These are phyloP conservation scores for Vaccinium darrowii DNA, from an alignment of 148 eudicot genomes.

Conservation along the genomic window DNA sequence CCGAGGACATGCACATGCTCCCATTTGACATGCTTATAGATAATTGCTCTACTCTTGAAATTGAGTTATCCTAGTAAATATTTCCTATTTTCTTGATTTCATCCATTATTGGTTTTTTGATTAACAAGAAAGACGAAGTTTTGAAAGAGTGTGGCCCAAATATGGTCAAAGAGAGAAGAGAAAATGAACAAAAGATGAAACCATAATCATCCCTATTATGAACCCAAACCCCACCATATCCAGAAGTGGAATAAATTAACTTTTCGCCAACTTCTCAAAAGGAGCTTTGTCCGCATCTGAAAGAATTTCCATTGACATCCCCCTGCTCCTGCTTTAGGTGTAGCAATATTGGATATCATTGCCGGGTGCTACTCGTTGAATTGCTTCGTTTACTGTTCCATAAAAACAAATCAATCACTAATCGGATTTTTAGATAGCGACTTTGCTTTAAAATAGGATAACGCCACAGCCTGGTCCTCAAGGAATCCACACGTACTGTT, in stretches of 20 bases:
- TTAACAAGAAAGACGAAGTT: neutral
- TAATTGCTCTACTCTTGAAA: neutral
- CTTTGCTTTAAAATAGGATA: neutral
- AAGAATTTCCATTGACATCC: neutral
- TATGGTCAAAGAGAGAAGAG: neutral
- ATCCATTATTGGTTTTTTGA: neutral
- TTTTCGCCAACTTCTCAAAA: neutral
- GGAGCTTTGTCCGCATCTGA: neutral
- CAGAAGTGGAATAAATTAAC: neutral
- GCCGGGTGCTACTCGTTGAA: neutral
- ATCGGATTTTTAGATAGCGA: neutral
- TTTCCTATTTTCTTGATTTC: neutral
- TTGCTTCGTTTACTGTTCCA: neutral
- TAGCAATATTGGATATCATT: neutral
- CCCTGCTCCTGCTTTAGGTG: neutral
- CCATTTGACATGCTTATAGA: neutral
- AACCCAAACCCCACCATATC: neutral
- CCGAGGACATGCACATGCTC: neutral
- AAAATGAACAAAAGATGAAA: neutral
- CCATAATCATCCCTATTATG: neutral
- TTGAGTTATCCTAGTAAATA: neutral
- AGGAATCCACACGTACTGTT: neutral
- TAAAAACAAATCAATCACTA: neutral
- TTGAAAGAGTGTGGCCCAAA: neutral
- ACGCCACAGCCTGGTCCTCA: neutral